These are phyloP conservation scores for Fusarium acutatum DNA, from an alignment of 2,329 filamentous ascomycete genomes.

Conservation along the genomic window DNA sequence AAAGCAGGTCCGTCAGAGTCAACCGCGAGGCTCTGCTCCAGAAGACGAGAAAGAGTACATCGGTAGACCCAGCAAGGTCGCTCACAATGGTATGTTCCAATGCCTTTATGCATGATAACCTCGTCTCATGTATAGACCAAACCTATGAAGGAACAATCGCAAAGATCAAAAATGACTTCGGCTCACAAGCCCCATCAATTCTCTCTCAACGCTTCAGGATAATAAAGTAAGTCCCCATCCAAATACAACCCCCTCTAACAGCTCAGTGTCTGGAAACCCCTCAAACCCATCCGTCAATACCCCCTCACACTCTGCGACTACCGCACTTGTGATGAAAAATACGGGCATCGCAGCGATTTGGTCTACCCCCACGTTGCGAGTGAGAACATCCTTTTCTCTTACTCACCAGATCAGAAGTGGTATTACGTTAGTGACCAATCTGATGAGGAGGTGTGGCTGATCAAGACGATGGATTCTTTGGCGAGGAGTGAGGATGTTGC, in stretches of 20 bases:
- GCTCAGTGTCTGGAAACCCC: not conserved
- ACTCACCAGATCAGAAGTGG: not conserved
- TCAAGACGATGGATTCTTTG: not conserved
- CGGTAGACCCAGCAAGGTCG: not conserved
- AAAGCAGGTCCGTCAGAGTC: not conserved
- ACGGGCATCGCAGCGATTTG: not conserved
- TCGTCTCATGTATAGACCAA: not conserved
- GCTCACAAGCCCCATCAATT: not conserved
- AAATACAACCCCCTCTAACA: not conserved
- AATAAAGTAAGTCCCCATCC: not conserved
- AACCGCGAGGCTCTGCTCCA: not conserved
- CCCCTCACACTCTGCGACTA: not conserved
- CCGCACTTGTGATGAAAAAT: not conserved
- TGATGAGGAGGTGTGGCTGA: not conserved
- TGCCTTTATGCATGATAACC: not conserved
- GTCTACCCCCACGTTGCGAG: not conserved
- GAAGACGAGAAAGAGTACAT: not conserved
- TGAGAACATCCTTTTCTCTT: not conserved
- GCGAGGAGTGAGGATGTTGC: not conserved
- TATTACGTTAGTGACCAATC: not conserved
- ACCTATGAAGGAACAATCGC: not conserved
- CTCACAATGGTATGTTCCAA: not conserved
- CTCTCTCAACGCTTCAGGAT: not conserved
- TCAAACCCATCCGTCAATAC: not conserved
- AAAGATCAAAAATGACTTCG: not conserved